Evolutionary conservation across 345 rosid genomes (phyloP), one percentile per base, ranked within the genome.

Genomic region (Acer yangbiense): DNA sequence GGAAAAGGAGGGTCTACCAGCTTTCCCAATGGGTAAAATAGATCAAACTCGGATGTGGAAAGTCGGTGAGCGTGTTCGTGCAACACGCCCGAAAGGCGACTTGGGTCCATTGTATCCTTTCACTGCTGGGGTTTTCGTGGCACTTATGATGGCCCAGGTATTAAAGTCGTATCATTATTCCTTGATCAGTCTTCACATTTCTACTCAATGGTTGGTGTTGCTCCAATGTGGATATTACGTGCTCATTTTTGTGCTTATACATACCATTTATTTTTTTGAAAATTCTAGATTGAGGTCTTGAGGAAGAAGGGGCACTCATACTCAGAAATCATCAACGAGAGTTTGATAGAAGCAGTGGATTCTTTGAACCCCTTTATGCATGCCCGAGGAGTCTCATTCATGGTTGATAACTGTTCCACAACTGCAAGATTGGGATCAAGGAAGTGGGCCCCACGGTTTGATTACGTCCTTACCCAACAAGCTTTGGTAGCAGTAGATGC

Each of bases 291-390:
- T 74, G 84, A 82, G 60, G 85, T 90, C 41, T 85, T 93, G 91
- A 92, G 94, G 84, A 95, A 95, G 93, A 93, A 95, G 70, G 96
- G 98, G 12, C 97, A 90, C 84, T 95, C 94, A 0, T 95, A 88
- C 88, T 93, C 98, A 0, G 98, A 95, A 81, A 95, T 95, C 85
- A 93, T 95, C 62, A 95, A 92, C 20, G 97, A 95, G 77, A 90
- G 95, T 75, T 83, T 93, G 86, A 95, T 93, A 9, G 98, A 95
- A 78, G 83, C 98, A 0, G 98, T 93, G 21, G 98, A 95, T 83
- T 95, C 98, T n/a, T 76, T 95, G 44, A 95, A 93, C 72, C 97
- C 98, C 3, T 93, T 95, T 68, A 95, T 95, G 98, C 94, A 93
- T 54, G 98, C 98, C 2, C 92, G 97, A 1, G 98, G 98, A 76